phyloP scores from a whole-genome alignment of 768 basidiomycete genomes.

The Lactifluus hygrophoroides region DNA sequence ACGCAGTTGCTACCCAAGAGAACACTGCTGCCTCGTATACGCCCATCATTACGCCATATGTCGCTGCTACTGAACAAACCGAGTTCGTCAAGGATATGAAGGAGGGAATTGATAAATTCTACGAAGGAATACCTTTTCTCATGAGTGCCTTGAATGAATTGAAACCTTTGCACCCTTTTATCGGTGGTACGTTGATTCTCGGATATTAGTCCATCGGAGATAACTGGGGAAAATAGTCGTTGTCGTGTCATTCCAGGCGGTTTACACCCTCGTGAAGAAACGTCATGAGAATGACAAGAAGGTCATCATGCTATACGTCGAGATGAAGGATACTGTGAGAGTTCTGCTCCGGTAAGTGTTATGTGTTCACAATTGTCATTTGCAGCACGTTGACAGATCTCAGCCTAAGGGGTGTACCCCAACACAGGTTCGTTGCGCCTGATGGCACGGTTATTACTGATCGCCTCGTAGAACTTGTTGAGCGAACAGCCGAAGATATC shows the following conservation, averaged over 20 bases:
- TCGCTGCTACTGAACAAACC: neutral
- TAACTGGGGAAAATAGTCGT: slow-evolving; percentile 29
- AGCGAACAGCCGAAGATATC: slow-evolving; percentile 26
- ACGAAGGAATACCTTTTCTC: slow-evolving; percentile 24
- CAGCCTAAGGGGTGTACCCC: slow-evolving; percentile 29
- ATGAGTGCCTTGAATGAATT: slow-evolving; percentile 26
- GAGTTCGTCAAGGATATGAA: slow-evolving; percentile 12
- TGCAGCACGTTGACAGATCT: neutral
- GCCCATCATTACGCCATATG: neutral
- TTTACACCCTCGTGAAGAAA: slow-evolving; percentile 39
- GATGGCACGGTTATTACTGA: slow-evolving; percentile 31
- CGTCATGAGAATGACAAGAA: slow-evolving; percentile 45
- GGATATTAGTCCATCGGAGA: neutral
- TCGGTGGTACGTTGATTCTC: slow-evolving; percentile 19
- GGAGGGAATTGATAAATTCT: slow-evolving; percentile 20
- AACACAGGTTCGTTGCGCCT: slow-evolving; percentile 25
- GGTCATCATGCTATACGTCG: slow-evolving; percentile 36
- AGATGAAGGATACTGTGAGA: slow-evolving; percentile 44
- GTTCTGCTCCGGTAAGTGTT: slow-evolving; percentile 7
- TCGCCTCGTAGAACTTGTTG: slow-evolving; percentile 28
- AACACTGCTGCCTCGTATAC: neutral
- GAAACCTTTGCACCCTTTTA: slow-evolving; percentile 24
- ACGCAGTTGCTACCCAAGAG: neutral
- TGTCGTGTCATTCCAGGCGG: slow-evolving; percentile 42
- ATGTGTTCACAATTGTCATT: neutral